phyloP scores from a whole-genome alignment of 2,329 filamentous ascomycete species.

The Colletotrichum nymphaeae region DNA sequence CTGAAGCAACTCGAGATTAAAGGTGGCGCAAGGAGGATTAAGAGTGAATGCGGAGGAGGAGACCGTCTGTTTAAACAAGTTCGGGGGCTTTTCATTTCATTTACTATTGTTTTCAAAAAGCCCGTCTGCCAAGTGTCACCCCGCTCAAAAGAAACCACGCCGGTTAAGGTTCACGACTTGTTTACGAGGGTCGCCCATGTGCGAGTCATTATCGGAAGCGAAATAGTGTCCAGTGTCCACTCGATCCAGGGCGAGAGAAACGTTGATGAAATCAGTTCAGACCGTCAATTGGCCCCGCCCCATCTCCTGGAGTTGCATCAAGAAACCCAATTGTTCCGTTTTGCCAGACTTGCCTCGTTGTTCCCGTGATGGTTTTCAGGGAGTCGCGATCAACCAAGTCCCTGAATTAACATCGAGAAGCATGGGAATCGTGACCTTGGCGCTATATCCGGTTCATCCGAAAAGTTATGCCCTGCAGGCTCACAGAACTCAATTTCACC shows the following conservation, averaged over 20 bases:
- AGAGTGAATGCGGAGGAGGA: neutral
- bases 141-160: neutral
- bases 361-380: neutral
- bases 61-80: neutral
- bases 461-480: neutral
- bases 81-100: neutral
- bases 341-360: neutral
- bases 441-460: constrained; percentile 24
- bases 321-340: neutral
- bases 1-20: neutral
- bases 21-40: neutral
- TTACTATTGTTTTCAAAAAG: neutral
- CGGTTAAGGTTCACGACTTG: neutral
- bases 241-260: neutral
- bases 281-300: neutral
- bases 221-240: neutral
- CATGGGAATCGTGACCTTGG: neutral
- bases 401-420: neutral
- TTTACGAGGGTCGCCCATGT: neutral
- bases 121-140: neutral
- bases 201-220: neutral
- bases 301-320: neutral
- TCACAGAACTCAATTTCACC: neutral
- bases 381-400: neutral
- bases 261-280: constrained; percentile 1